phyloP scores from a whole-genome alignment of 805 yeast species.

The Pichia insulana region DNA sequence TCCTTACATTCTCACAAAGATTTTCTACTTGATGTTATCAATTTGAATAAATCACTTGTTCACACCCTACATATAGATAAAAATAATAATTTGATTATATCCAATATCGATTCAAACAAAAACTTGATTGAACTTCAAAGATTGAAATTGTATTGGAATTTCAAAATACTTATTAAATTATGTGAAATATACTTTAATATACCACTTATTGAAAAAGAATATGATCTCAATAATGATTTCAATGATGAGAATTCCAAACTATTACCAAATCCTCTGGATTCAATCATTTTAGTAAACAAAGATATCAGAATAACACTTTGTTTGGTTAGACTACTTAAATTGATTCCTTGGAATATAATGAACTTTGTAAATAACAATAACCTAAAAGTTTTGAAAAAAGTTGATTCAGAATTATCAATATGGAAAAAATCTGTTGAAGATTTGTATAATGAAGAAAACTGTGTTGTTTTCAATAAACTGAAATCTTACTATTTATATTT shows the following conservation, averaged over 20 bases:
- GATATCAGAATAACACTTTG: constrained; percentile 28
- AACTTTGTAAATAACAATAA: constrained; percentile 14
- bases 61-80: constrained; percentile 37
- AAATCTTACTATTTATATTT: constrained; percentile 25
- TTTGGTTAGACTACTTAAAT: constrained; percentile 25
- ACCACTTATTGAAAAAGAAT: constrained; percentile 5
- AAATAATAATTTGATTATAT: constrained; percentile 7
- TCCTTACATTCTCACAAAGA: constrained; percentile 25
- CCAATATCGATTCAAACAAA: constrained; percentile 5
- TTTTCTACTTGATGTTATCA: constrained; percentile 38
- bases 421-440: constrained; percentile 20
- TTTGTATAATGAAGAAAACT: constrained; percentile 18
- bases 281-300: constrained; percentile 26
- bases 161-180: constrained; percentile 26
- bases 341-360: constrained; percentile 26
- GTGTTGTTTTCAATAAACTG: constrained; percentile 20
- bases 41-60: constrained; percentile 31
- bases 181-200: constrained; percentile 23
- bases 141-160: constrained; percentile 37
- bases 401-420: constrained; percentile 20
- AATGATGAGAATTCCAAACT: constrained; percentile 15
- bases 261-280: constrained; percentile 29
- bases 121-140: constrained; percentile 25
- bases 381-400: constrained; percentile 10
- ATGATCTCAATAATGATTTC: constrained; percentile 11